Base-by-base conservation (phyloP, 306 rosid species). In the Dryas alaskensis region DNA sequence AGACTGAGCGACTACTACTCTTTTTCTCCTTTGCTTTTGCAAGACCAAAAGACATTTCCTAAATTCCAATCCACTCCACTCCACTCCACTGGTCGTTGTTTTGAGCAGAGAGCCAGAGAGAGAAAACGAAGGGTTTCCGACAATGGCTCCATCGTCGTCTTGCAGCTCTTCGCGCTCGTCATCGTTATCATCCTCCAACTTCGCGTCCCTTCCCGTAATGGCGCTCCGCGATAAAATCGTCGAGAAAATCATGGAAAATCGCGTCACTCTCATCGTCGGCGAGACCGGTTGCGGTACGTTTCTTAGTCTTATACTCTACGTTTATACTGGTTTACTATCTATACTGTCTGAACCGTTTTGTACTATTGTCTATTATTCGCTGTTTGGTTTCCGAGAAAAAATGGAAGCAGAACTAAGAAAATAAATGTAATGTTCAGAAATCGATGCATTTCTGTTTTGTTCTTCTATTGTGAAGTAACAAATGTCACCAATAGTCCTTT, bases 221-320 rank as follows among this genome's bases (percentile, higher is more conserved):
- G 49, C 89, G 61, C 77, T 82, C 80, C 85, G 87, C 44, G 68
- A 75, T 57, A 92, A 79, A 70, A 90, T 92, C 80, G 84, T 90
- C n/a, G 91, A 92, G 79, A 92, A 90, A 81, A 76, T 92, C 31
- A 51, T 54, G n/a, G 79, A 87, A 6, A 92, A 92, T 88, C 96
- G 96, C 76, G 95, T 92, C 73, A 92, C 98, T 17, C 94, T 90
- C 47, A 88, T 92, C 70, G 84, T 92, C 61, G 98, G 98, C 45
- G 98, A 92, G 55, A 69, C 98, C 70, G 98, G 98, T 61, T 90
- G 98, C 67, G 98, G 98, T 90, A 74, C 11, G 27, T 4, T 49
- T 8, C 27, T 8, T 73, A 10, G n/a, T 69, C 13, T 25, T 59
- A 9, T 16, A 75, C 64, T 68, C 10, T 53, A 19, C 37, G 19